These are phyloP conservation scores for Centrapalus pauciflorus DNA, from an alignment of 129 eudicot genomes.

Conservation along the genomic window DNA sequence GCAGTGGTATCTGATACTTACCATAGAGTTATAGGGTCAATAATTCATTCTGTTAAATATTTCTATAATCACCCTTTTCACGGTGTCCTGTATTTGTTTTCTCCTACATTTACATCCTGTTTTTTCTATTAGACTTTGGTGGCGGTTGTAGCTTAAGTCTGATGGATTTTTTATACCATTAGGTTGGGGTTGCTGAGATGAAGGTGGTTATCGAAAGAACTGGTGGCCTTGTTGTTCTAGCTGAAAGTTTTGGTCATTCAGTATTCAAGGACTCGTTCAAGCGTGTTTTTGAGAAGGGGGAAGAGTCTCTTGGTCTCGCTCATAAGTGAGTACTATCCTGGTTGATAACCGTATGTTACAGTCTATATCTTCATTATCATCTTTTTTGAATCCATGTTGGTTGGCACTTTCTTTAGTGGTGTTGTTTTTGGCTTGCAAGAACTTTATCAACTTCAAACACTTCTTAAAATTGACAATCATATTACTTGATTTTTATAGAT, in stretches of 20 bases:
- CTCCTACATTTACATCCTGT: too few species aligned
- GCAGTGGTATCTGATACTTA: neutral
- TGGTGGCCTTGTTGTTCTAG: conserved; percentile 87
- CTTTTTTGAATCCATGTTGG: too few species aligned
- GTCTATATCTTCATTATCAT: neutral
- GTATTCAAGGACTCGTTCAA: conserved; percentile 92
- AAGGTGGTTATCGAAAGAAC: conserved; percentile 90
- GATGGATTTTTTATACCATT: conserved; percentile 12
- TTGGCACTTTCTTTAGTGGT: too few species aligned
- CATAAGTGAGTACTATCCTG: conserved; percentile 65
- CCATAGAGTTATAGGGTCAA: neutral
- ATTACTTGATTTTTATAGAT: neutral
- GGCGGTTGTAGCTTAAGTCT: neutral
- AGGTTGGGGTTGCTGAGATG: conserved; percentile 99
- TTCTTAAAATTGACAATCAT: neutral
- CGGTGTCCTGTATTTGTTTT: too few species aligned
- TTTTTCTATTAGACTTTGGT: neutral
- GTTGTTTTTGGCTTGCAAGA: too few species aligned
- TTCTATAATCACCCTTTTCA: too few species aligned
- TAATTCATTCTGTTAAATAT: neutral
- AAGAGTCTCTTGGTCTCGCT: conserved; percentile 84
- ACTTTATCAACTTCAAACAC: too few species aligned
- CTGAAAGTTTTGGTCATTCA: conserved; percentile 98
- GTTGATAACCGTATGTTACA: neutral
- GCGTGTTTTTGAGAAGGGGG: conserved; percentile 85